Conservation (phyloP, 805 yeast genomes). For the Peterozyma toletana region DNA sequence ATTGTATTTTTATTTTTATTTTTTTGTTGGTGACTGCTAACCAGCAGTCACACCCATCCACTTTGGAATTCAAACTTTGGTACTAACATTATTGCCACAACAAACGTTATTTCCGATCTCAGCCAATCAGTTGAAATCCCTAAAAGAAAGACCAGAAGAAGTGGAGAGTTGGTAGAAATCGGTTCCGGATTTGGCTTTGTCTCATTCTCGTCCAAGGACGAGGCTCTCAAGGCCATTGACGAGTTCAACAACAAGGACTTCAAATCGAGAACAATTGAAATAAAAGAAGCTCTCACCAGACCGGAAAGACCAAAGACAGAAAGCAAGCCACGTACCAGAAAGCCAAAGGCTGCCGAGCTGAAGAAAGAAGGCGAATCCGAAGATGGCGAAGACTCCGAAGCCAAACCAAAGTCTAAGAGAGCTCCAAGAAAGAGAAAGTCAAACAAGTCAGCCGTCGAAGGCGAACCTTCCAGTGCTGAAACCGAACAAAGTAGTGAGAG, state of each 20-base stretch:
- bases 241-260: constrained; percentile 20
- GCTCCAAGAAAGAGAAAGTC: neutral
- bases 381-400: constrained; percentile 10
- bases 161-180: constrained; percentile 15
- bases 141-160: constrained; percentile 11
- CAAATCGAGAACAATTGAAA: constrained; percentile 33
- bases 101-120: neutral
- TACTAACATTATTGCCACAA: too few relatives aligned
- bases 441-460: constrained; percentile 3
- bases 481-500: constrained; percentile 9
- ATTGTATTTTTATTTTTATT: constrained; percentile 6
- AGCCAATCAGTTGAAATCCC: constrained; percentile 23
- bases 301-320: constrained; percentile 9
- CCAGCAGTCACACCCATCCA: too few relatives aligned
- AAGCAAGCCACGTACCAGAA: constrained; percentile 20
- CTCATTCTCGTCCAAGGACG: constrained; percentile 50
- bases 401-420: constrained; percentile 4
- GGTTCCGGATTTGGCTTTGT: constrained; percentile 39
- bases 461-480: constrained; percentile 6
- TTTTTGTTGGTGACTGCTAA: too few relatives aligned
- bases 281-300: constrained; percentile 45
- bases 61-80: too few relatives aligned
- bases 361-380: constrained; percentile 9
- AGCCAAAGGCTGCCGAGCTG: constrained; percentile 16
- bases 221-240: constrained; percentile 56